These are phyloP conservation scores for Zygotorulaspora mrakii DNA, from an alignment of 1,139 yeast species.

Conservation along the genomic window DNA sequence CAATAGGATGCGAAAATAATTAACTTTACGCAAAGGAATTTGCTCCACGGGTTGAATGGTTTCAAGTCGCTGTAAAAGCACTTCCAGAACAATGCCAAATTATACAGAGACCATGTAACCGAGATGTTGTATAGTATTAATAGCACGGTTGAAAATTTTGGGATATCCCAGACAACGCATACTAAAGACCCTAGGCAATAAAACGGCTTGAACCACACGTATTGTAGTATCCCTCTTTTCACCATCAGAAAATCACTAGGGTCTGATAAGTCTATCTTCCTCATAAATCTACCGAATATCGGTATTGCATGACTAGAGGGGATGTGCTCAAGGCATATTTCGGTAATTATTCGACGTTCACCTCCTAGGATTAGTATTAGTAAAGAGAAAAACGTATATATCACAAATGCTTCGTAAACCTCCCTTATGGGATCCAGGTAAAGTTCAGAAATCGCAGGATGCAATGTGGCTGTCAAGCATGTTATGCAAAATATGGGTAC, in stretches of 20 bases:
- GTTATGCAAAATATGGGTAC: slow-evolving; percentile 53
- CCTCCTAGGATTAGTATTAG: slow-evolving; percentile 87
- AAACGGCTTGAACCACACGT: slow-evolving; percentile 91
- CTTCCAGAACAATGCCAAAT: slow-evolving; percentile 89
- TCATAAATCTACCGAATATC: slow-evolving; percentile 43
- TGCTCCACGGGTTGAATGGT: slow-evolving; percentile 85
- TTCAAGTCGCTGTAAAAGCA: slow-evolving; percentile 71
- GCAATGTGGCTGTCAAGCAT: slow-evolving; percentile 54
- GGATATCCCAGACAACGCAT: slow-evolving; percentile 46
- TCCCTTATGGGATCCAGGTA: slow-evolving; percentile 77
- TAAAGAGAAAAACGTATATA: slow-evolving; percentile 84
- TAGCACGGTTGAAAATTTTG: slow-evolving; percentile 37
- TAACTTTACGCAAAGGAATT: slow-evolving; percentile 86
- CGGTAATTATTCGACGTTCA: slow-evolving; percentile 72
- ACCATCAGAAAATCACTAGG: slow-evolving; percentile 73
- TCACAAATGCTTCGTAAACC: slow-evolving; percentile 92
- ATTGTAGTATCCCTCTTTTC: slow-evolving; percentile 85
- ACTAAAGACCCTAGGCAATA: slow-evolving; percentile 57
- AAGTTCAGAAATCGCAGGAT: slow-evolving; percentile 38
- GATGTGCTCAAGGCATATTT: slow-evolving; percentile 65
- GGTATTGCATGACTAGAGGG: slow-evolving; percentile 74
- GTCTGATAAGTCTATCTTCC: slow-evolving; percentile 76
- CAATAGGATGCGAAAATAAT: slow-evolving; percentile 95
- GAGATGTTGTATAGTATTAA: slow-evolving; percentile 69
- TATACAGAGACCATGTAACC: slow-evolving; percentile 77